These are phyloP conservation scores for Cornus florida DNA, from an alignment of 148 eudicot genomes.

Conservation along the genomic window DNA sequence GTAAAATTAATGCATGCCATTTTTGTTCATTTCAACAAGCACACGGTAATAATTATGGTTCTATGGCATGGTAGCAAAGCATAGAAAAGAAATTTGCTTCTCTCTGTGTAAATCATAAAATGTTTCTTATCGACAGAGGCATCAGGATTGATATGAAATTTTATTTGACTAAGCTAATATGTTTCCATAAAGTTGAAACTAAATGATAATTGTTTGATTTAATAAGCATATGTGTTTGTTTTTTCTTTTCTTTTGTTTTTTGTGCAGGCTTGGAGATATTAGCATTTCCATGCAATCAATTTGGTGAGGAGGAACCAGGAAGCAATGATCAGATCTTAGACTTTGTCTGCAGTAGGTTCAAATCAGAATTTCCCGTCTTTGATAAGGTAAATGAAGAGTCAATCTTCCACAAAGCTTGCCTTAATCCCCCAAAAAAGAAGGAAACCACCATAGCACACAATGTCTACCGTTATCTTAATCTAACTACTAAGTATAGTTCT, in stretches of 20 bases:
- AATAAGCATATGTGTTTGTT: too few species aligned
- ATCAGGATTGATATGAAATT: background rate
- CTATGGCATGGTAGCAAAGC: background rate
- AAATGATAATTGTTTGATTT: too few species aligned
- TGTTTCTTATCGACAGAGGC: background rate
- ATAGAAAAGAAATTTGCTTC: background rate
- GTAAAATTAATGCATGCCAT: background rate
- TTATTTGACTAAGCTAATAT: background rate
- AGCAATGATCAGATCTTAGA: constrained; percentile 50
- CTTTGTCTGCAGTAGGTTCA: constrained; percentile 66
- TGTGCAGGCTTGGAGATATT: constrained; percentile 60
- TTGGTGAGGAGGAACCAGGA: constrained; percentile 76
- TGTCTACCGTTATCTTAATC: background rate
- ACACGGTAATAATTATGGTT: background rate
- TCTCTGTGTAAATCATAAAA: background rate
- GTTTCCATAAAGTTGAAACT: background rate
- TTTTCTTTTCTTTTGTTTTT: background rate
- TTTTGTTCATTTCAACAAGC: background rate
- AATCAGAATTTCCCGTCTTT: constrained; percentile 64
- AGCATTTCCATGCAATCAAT: constrained; percentile 85
- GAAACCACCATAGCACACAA: too few species aligned
- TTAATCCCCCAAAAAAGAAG: too few species aligned
- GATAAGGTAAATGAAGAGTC: constrained; percentile 48
- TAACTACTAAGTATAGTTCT: background rate
- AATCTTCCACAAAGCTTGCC: too few species aligned